phyloP scores from a whole-genome alignment of 2,329 filamentous ascomycete genomes.

The Davidsoniella australis region DNA sequence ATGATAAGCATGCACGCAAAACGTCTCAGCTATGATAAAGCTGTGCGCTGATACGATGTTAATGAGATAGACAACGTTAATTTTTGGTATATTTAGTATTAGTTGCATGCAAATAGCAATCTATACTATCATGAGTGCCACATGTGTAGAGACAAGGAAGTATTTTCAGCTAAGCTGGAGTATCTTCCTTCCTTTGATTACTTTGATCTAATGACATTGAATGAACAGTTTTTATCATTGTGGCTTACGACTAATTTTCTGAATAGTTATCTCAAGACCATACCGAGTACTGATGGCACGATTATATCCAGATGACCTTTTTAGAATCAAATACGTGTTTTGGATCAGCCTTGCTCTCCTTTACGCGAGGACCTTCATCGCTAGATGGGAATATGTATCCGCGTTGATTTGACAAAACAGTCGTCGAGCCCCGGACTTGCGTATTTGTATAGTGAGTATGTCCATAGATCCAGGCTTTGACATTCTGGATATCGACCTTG shows the following conservation, averaged over 20 bases:
- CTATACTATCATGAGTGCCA: not conserved
- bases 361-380: not conserved
- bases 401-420: slow-evolving; percentile 29
- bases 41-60: too few relatives aligned
- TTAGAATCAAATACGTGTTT: slow-evolving; percentile 3
- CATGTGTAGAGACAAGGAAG: too few relatives aligned
- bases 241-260: too few relatives aligned
- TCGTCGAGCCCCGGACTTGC: slow-evolving; percentile 19
- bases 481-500: slow-evolving; percentile 8
- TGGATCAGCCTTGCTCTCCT: not conserved
- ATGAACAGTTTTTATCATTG: too few relatives aligned
- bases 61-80: too few relatives aligned
- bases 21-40: too few relatives aligned
- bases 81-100: not conserved
- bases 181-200: too few relatives aligned
- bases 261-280: not conserved
- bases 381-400: slow-evolving; percentile 22
- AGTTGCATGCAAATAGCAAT: not conserved
- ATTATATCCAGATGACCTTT: slow-evolving; percentile 3
- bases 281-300: not conserved
- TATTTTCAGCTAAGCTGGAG: too few relatives aligned
- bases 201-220: too few relatives aligned
- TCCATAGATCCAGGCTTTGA: slow-evolving; percentile 29
- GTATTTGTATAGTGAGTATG: slow-evolving; percentile 30
- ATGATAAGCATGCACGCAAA: not conserved